Conservation (phyloP, 2,329 filamentous ascomycete species). For the Colletotrichum lindemuthianum region DNA sequence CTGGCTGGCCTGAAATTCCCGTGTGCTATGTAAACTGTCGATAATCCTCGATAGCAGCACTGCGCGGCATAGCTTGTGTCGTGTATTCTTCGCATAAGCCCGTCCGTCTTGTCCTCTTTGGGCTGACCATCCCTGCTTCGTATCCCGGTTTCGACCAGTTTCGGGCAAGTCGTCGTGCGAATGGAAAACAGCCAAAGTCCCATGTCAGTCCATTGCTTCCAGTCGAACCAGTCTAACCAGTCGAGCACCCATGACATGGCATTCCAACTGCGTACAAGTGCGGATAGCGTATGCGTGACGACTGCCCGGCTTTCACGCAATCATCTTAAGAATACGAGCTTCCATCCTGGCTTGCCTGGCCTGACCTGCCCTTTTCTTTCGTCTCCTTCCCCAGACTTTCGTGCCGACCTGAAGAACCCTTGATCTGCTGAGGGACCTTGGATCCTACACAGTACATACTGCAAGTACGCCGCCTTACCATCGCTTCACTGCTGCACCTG, state of each 20-base stretch:
- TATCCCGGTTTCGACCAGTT: constrained; percentile 33
- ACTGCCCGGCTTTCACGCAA: constrained; percentile 18
- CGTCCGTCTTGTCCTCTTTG: constrained; percentile 18
- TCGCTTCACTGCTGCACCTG: constrained; percentile 17
- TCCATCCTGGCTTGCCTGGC: constrained; percentile 1
- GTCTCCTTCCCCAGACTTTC: constrained; percentile 24
- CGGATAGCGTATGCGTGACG: background rate
- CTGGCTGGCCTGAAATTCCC: background rate
- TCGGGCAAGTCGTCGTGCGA: constrained; percentile 26
- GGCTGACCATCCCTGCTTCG: constrained; percentile 16
- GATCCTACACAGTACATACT: background rate
- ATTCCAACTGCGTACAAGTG: constrained; percentile 15
- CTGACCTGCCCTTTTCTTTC: background rate
- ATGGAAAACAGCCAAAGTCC: constrained; percentile 18
- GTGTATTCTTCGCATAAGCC: background rate
- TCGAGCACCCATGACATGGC: constrained; percentile 27
- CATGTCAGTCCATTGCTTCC: constrained; percentile 23
- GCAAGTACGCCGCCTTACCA: background rate
- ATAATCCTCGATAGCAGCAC: background rate
- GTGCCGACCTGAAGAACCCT: constrained; percentile 5
- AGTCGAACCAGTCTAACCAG: constrained; percentile 22
- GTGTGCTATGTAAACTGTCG: background rate
- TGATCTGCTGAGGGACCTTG: constrained; percentile 5
- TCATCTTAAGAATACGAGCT: constrained; percentile 36
- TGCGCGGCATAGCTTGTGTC: background rate